Base-by-base conservation (phyloP, 2,329 filamentous ascomycete species). In the Cercospora zeae-maydis region DNA sequence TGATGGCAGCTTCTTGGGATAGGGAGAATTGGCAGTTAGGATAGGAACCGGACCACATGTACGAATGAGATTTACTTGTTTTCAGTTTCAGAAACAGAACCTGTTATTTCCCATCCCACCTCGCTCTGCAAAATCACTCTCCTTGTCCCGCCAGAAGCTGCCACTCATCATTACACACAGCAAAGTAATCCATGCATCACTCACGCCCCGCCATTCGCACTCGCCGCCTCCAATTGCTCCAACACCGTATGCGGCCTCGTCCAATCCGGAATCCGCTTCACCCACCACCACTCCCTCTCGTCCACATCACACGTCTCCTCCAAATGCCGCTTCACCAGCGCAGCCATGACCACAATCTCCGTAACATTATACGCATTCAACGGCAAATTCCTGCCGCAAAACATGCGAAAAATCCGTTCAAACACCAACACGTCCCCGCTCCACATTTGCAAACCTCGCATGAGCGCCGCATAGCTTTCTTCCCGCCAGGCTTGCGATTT, bases 391-490 rank as follows among this genome's bases (percentile, higher is more conserved):
- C 42, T 45, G 6, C 27, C 21, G 51, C 74, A 76, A 56, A 72
- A 66, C 51, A 52, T 55, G 3, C 62, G 37, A 33, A 75, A 70
- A 3, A 74, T 67, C 1, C 64, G 64, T 21, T 69, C 65, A 37
- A 72, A 72, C 5, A 75, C 69, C n/a, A 59, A 14, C 4, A 59
- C 55, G 39, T 64, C 62, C 4, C 70, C 73, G 8, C 66, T 63
- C 64, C 69, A 70, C 11, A 54, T 39, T 39, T 62, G 54, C n/a
- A 75, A 62, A 1, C 71, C 71, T 0, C 65, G 49, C 6, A 53
- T 24, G 42, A 81, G 67, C 9, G 74, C 75, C 1, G 47, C 59
- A 1, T 74, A 63, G 58, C 79, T 69, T 3, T 70, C 63, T 8
- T 71, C 64, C 0, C 66, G 72, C 77, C 78, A 80, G 4, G 14